Conservation (phyloP, 2,329 filamentous ascomycete genomes). For the Malbranchea cinnamomea region DNA sequence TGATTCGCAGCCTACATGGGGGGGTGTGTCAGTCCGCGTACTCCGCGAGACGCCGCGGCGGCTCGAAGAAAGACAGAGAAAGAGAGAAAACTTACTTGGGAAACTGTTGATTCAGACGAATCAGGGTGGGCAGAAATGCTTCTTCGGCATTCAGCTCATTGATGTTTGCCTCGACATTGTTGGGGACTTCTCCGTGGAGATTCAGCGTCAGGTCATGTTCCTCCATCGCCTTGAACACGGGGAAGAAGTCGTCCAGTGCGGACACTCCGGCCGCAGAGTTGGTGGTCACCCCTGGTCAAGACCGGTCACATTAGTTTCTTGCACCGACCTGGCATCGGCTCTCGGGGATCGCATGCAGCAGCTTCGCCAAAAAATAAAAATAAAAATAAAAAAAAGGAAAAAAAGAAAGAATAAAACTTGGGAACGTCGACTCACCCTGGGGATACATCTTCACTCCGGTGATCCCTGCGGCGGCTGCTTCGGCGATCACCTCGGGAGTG, state of each 20-base stretch:
- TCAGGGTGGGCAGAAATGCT: slow-evolving; percentile 66
- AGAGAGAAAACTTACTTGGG: slow-evolving; percentile 36
- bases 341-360: too few relatives aligned
- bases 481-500: slow-evolving; percentile 53
- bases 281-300: slow-evolving; percentile 39
- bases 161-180: slow-evolving; percentile 34
- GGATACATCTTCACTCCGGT: slow-evolving; percentile 51
- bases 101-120: slow-evolving; percentile 57
- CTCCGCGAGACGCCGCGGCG: too few relatives aligned
- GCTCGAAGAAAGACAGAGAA: too few relatives aligned
- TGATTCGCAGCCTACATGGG: slow-evolving; percentile 27
- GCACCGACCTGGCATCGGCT: too few relatives aligned
- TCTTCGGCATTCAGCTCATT: slow-evolving; percentile 56
- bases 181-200: slow-evolving; percentile 78
- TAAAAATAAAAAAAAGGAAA: too few relatives aligned
- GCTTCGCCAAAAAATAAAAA: too few relatives aligned
- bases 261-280: slow-evolving; percentile 39
- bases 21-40: slow-evolving; percentile 10
- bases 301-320: too few relatives aligned
- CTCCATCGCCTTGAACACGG: slow-evolving; percentile 81
- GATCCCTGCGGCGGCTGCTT: slow-evolving; percentile 59
- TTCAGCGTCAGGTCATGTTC: slow-evolving; percentile 70
- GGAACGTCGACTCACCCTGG: slow-evolving; percentile 8
- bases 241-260: slow-evolving; percentile 30
- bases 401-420: too few relatives aligned